phyloP scores from a whole-genome alignment of 2,329 filamentous ascomycete species.

The Zasmidium angulare region DNA sequence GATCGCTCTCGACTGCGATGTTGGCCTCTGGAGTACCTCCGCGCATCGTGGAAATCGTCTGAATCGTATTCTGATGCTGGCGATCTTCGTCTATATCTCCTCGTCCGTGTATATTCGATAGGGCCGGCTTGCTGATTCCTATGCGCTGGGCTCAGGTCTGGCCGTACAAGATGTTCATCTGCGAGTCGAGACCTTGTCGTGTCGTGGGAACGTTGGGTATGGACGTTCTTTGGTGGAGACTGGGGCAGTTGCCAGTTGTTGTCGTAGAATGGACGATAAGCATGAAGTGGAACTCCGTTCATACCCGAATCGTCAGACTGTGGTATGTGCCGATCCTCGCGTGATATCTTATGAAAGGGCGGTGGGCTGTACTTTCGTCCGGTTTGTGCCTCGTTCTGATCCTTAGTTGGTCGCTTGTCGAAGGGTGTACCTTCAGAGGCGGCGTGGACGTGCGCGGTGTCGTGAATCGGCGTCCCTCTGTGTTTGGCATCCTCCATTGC shows the following conservation, averaged over 20 bases:
- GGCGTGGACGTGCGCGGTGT: no score
- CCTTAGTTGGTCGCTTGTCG: background rate
- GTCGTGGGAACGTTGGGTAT: no score
- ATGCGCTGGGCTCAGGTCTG: background rate
- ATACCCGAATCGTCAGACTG: background rate
- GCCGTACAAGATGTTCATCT: background rate
- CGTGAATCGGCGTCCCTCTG: no score
- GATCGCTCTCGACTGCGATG: background rate
- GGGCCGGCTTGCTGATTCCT: background rate
- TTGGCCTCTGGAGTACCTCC: background rate
- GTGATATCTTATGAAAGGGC: background rate
- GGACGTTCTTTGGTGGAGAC: background rate
- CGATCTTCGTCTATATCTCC: background rate
- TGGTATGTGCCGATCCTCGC: background rate
- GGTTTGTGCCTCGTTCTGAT: background rate
- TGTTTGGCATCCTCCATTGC: no score
- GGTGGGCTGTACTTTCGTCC: background rate
- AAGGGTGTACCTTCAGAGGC: no score
- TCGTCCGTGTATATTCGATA: background rate
- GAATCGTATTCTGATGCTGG: background rate
- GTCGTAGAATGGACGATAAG: background rate
- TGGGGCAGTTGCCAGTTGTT: background rate
- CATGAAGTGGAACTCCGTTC: background rate
- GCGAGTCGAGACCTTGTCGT: background rate
- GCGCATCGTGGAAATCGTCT: background rate